Evolutionary conservation across 495 filamentous ascomycete genomes (phyloP).

Genomic region (Neurospora sp.): DNA sequence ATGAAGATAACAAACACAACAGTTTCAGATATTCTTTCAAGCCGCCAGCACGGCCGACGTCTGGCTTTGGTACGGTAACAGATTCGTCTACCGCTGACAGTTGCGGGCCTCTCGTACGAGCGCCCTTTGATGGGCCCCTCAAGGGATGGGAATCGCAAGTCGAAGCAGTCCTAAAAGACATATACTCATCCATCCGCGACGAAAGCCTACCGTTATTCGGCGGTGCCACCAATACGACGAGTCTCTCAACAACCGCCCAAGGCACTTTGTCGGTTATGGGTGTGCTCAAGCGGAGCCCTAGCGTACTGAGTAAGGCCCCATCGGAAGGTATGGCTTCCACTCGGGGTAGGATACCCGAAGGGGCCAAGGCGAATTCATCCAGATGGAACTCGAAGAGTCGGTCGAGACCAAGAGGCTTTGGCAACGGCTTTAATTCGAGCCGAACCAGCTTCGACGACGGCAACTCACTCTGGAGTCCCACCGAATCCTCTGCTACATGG

Average conservation of each 20-base stretch:
- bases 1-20: constrained; percentile 33
- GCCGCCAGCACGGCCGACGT: constrained; percentile 35
- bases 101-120: constrained; percentile 64
- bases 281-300: constrained; percentile 75
- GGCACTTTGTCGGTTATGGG: constrained; percentile 46
- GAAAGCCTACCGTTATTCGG: constrained; percentile 70
- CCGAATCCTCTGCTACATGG: constrained; percentile 69
- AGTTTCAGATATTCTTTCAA: constrained; percentile 37
- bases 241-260: constrained; percentile 26
- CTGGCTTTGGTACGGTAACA: constrained; percentile 25
- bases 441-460: constrained; percentile 88
- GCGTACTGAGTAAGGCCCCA: constrained; percentile 80
- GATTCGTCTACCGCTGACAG: constrained; percentile 26
- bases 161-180: constrained; percentile 82
- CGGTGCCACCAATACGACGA: constrained; percentile 44
- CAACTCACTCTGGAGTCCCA: constrained; percentile 84
- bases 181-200: constrained; percentile 80
- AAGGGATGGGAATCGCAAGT: constrained; percentile 84
- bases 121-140: constrained; percentile 65
- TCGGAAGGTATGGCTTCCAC: constrained; percentile 61
- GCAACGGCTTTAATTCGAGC: constrained; percentile 81
- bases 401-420: constrained; percentile 70
- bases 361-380: constrained; percentile 46
- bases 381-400: constrained; percentile 80
- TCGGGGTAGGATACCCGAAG: constrained; percentile 61